Percentiles rank a stretch among this genome's conserved stretches.
These are phyloP conservation scores for Royoungia palumana DNA, from an alignment of 768 basidiomycete species.

Conservation along the genomic window DNA sequence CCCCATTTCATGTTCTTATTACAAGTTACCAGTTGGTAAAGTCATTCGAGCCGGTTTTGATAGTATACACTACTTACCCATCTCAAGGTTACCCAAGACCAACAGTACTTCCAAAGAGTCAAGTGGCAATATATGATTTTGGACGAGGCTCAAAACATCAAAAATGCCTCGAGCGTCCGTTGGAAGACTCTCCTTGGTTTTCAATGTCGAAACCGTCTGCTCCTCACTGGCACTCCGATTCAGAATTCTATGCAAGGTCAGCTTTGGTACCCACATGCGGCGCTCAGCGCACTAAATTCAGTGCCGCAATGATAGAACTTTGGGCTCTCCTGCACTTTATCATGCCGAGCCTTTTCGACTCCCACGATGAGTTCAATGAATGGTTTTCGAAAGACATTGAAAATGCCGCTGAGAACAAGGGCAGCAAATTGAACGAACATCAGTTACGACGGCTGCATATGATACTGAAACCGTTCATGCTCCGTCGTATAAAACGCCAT, in stretches of 20 bases:
- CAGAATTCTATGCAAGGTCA: slow-evolving; percentile 99
- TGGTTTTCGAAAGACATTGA: slow-evolving; percentile 99
- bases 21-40: slow-evolving; percentile 93
- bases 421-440: slow-evolving; percentile 88
- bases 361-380: slow-evolving; percentile 98
- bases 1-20: slow-evolving; percentile 94
- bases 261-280: slow-evolving; percentile 11
- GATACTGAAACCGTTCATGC: slow-evolving; percentile 99
- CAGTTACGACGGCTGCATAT: slow-evolving; percentile 94
- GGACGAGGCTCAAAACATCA: slow-evolving; percentile 99
- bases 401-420: slow-evolving; percentile 88
- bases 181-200: slow-evolving; percentile 98
- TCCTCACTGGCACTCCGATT: slow-evolving; percentile 96
- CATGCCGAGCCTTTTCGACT: slow-evolving; percentile 99
- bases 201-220: slow-evolving; percentile 90
- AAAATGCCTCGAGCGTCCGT: slow-evolving; percentile 91
- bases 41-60: slow-evolving; percentile 5
- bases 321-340: slow-evolving; percentile 99
- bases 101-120: slow-evolving; percentile 95
- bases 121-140: slow-evolving; percentile 99
- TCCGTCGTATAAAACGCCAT: slow-evolving; percentile 93
- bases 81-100: slow-evolving; percentile 84
- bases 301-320: slow-evolving; percentile 55
- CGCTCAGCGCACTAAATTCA: slow-evolving; percentile 1
- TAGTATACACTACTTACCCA: slow-evolving; percentile 1